Evolutionary conservation across 441 rosid genomes (phyloP).

Genomic region (Aleurites moluccanus): DNA sequence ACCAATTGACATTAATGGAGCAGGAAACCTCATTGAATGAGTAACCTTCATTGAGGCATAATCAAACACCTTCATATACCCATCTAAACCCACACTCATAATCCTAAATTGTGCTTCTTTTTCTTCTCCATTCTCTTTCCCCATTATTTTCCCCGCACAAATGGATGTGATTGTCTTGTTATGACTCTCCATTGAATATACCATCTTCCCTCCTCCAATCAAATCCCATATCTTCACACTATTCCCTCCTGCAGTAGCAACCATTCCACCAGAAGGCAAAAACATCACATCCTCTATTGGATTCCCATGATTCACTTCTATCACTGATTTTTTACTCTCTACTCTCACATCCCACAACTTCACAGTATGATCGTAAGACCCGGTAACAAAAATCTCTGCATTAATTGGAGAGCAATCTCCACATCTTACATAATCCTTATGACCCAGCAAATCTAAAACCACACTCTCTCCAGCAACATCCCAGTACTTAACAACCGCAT

Average conservation of each 20-base stretch:
- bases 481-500: slow-evolving; percentile 86
- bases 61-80: slow-evolving; percentile 91
- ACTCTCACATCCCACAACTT: slow-evolving; percentile 92
- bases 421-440: slow-evolving; percentile 85
- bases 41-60: slow-evolving; percentile 73
- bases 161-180: slow-evolving; percentile 87
- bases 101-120: slow-evolving; percentile 53
- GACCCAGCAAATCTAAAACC: slow-evolving; percentile 64
- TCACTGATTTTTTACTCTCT: slow-evolving; percentile 42
- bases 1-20: slow-evolving; percentile 76
- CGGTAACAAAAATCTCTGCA: slow-evolving; percentile 65
- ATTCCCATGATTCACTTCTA: slow-evolving; percentile 74
- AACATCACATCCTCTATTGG: slow-evolving; percentile 91
- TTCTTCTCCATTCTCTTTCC: slow-evolving; percentile 41
- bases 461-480: slow-evolving; percentile 74
- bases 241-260: slow-evolving; percentile 84
- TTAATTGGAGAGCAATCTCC: slow-evolving; percentile 83
- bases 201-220: slow-evolving; percentile 81
- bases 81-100: slow-evolving; percentile 82
- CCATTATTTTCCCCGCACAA: slow-evolving; percentile 52
- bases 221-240: slow-evolving; percentile 90
- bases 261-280: slow-evolving; percentile 80
- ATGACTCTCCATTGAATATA: slow-evolving; percentile 81
- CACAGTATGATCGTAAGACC: slow-evolving; percentile 89
- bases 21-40: slow-evolving; percentile 86